Percentiles rank a stretch among this genome's conserved stretches.
These are phyloP conservation scores for Galeopsis tetrahit DNA, from an alignment of 257 asterid genomes.

Conservation along the genomic window DNA sequence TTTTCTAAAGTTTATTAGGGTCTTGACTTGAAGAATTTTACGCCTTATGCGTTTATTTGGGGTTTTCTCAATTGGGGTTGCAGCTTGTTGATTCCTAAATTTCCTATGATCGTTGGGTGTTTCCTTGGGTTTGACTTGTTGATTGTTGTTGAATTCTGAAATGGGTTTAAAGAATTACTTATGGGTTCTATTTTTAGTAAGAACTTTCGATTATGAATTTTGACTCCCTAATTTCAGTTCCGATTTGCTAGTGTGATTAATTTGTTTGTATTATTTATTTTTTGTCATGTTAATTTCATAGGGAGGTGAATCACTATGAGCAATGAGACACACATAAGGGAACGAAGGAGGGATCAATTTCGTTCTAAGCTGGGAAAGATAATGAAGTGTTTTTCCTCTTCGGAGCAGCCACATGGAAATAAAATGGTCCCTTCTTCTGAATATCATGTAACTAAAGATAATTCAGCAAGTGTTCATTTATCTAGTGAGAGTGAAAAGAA, in stretches of 20 bases:
- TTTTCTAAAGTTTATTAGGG: neutral
- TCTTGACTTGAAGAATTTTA: constrained; percentile 7
- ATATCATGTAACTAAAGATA: constrained; percentile 59
- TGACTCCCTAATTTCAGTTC: constrained; percentile 26
- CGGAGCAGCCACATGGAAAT: constrained; percentile 50
- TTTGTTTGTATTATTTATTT: constrained; percentile 27
- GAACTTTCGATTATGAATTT: constrained; percentile 20
- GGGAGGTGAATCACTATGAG: constrained; percentile 47
- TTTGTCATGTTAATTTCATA: constrained; percentile 33
- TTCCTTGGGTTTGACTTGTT: constrained; percentile 15
- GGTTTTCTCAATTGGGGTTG: constrained; percentile 13
- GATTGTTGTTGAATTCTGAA: constrained; percentile 22
- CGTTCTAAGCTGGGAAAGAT: constrained; percentile 50
- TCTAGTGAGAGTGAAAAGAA: constrained; percentile 67
- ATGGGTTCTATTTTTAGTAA: constrained; percentile 1
- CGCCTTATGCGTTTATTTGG: neutral
- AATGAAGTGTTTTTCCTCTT: constrained; percentile 73
- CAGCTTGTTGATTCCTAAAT: constrained; percentile 27
- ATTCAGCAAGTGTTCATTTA: constrained; percentile 52
- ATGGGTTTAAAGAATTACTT: constrained; percentile 22
- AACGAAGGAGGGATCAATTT: constrained; percentile 31
- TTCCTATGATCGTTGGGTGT: constrained; percentile 26
- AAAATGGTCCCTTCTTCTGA: constrained; percentile 63
- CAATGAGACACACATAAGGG: constrained; percentile 51
- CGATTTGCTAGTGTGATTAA: constrained; percentile 26